A percentile compares a stretch with the other conserved stretches of the same genome.
phyloP scores from a whole-genome alignment of 441 rosid species.

The Croton setiger region DNA sequence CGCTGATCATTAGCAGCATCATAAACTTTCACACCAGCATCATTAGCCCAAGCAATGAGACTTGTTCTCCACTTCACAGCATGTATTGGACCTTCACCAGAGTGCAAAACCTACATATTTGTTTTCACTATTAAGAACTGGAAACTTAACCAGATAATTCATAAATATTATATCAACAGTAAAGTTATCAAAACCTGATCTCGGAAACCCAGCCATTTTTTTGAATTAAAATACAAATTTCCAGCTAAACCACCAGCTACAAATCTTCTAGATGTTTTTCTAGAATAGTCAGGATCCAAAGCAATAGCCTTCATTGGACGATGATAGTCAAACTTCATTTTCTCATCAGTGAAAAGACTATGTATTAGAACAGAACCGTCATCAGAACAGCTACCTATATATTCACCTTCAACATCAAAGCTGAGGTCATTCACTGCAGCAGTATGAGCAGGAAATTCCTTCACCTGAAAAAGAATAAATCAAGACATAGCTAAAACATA shows the following conservation, averaged over 20 bases:
- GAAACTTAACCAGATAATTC: constrained; percentile 4
- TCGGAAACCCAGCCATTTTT: constrained; percentile 83
- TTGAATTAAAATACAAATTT: constrained; percentile 72
- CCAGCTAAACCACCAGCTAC: constrained; percentile 99
- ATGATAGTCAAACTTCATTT: constrained; percentile 84
- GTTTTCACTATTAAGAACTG: constrained; percentile 17
- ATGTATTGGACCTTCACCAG: constrained; percentile 98
- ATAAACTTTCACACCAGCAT: constrained; percentile 95
- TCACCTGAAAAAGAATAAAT: constrained; percentile 52
- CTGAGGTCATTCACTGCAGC: constrained; percentile 93
- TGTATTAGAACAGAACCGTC: constrained; percentile 91
- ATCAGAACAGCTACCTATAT: constrained; percentile 96
- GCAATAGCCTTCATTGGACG: constrained; percentile 98
- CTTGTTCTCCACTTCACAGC: constrained; percentile 87
- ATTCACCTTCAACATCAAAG: constrained; percentile 93
- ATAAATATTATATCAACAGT: constrained; percentile 6
- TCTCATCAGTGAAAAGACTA: constrained; percentile 94
- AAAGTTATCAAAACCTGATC: constrained; percentile 70
- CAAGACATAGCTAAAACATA: constrained; percentile 13
- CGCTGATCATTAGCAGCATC: constrained; percentile 90
- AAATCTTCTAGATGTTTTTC: constrained; percentile 70
- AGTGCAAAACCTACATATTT: constrained; percentile 74
- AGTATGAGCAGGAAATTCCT: constrained; percentile 71
- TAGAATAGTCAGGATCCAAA: constrained; percentile 82
- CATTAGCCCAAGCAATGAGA: constrained; percentile 99